phyloP scores from a whole-genome alignment of 139 green algal genomes.

The Cymbomonas tetramitiformis region DNA sequence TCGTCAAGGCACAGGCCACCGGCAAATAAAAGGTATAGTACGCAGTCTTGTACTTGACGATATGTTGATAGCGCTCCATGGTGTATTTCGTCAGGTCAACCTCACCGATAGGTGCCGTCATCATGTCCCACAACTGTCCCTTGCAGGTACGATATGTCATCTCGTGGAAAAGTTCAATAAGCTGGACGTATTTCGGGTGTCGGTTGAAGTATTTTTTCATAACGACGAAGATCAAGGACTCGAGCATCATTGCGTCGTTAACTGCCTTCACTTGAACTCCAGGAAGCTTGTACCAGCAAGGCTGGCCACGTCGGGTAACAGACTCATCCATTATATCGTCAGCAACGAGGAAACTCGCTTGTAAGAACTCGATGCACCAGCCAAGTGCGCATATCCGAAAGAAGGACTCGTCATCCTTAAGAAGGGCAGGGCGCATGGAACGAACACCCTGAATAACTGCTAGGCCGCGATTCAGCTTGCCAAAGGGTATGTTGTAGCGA shows the following conservation, averaged over 20 bases:
- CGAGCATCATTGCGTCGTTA: constrained; percentile 95
- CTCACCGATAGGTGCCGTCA: constrained; percentile 69
- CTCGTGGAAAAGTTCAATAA: constrained; percentile 94
- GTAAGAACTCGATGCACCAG: constrained; percentile 96
- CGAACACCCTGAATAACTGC: constrained; percentile 64
- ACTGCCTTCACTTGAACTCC: constrained; percentile 83
- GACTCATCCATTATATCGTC: constrained; percentile 98
- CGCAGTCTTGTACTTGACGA: constrained; percentile 87
- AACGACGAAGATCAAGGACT: constrained; percentile 81
- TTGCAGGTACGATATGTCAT: constrained; percentile 79
- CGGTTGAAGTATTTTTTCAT: constrained; percentile 63
- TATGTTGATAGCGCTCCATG: constrained; percentile 76
- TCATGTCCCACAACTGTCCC: constrained; percentile 90
- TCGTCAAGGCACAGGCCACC: constrained; percentile 70
- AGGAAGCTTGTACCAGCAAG: constrained; percentile 85
- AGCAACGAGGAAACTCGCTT: constrained; percentile 94
- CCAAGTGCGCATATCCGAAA: too few relatives aligned
- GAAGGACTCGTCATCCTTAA: too few relatives aligned
- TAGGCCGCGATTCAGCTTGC: constrained; percentile 95
- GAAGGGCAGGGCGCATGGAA: too few relatives aligned
- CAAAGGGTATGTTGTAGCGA: constrained; percentile 83
- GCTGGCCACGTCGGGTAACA: constrained; percentile 84
- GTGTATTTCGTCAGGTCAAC: constrained; percentile 76
- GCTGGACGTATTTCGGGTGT: constrained; percentile 40
- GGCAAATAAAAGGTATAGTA: constrained; percentile 95